Base-by-base conservation (phyloP, 805 yeast species). In the Candida ficus region DNA sequence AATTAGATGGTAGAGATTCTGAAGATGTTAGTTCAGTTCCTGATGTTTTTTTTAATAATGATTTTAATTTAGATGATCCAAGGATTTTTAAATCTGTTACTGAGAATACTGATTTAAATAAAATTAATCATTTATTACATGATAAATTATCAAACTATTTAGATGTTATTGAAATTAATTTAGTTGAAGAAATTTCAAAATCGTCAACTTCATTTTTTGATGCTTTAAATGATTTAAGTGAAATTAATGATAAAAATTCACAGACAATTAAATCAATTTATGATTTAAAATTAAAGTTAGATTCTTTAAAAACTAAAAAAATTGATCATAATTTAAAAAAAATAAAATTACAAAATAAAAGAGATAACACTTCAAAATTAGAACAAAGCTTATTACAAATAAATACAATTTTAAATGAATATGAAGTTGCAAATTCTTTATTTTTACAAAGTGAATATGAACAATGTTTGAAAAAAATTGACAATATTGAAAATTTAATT, bases 31-130 rank as follows among this genome's bases (percentile, higher is more conserved):
- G 62, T 7, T 57, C 68, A 44, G 75, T 93, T 6, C 98, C 99
- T 0, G 60, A 66, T 3, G 76, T 87, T 1, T 93, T 75, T 52
- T 79, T 83, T 46, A 75, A 73, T 20, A 67, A 73, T 7, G 73
- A 78, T 30, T 93, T 93, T 62, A 71, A 86, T 47, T 68, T 93
- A 29, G 97, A 93, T 52, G 88, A 93, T 57, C 96, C 96, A 7
- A 71, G 96, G 42, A 71, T 81, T 1, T 91, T 91, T 59, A 78
- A 80, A 41, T 68, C 75, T 43, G 95, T 90, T 3, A 71, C 84
- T 12, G 88, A 80, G 33, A 75, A 73, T 30, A 64, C 76, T 3
- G 73, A 74, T 16, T 64, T 77, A 17, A 68, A 70, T 33, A 63
- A 68, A 7, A 56, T 76, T 12, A 70, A 77, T 48, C 75, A 76